These are phyloP conservation scores for Cylindrotheca fusiformis DNA, from an alignment of 108 stramenopile genomes.

Conservation along the genomic window DNA sequence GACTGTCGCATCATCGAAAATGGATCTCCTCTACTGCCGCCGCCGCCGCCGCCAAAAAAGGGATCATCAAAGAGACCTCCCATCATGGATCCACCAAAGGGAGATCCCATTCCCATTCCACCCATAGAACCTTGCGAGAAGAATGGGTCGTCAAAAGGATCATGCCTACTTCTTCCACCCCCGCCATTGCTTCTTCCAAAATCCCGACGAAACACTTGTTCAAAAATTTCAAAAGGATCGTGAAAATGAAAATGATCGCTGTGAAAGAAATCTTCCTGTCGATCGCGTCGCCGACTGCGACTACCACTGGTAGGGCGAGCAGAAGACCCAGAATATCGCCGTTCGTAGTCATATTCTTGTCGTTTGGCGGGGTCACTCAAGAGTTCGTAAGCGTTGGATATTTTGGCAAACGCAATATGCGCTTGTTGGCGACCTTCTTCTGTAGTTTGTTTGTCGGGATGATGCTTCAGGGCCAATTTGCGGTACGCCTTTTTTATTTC, in stretches of 20 bases:
- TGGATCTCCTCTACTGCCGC: conserved; percentile 14
- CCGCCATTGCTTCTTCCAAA: conserved; percentile 24
- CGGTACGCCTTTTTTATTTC: conserved; percentile 89
- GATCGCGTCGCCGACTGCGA: not conserved
- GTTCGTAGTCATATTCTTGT: conserved; percentile 55
- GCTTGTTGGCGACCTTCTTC: conserved; percentile 25
- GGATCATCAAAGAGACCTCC: conserved; percentile 49
- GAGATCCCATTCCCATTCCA: conserved; percentile 11
- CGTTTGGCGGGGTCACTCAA: conserved; percentile 68
- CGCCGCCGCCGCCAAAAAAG: conserved; percentile 37
- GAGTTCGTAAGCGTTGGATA: conserved; percentile 88
- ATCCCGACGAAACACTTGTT: conserved; percentile 46
- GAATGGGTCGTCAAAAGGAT: conserved; percentile 33
- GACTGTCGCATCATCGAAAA: conserved; percentile 27
- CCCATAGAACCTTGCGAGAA: conserved; percentile 14
- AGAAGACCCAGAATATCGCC: not conserved
- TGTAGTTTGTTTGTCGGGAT: conserved; percentile 76
- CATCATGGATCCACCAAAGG: not conserved
- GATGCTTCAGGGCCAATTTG: conserved; percentile 51
- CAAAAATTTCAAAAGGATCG: conserved; percentile 59
- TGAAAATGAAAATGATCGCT: conserved; percentile 32
- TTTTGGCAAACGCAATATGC: conserved; percentile 23
- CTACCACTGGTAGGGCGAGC: not conserved
- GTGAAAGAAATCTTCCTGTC: not conserved
- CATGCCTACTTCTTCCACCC: not conserved